Base-by-base conservation (phyloP, 176 grass and related monocot genomes). In the Themeda triandra region DNA sequence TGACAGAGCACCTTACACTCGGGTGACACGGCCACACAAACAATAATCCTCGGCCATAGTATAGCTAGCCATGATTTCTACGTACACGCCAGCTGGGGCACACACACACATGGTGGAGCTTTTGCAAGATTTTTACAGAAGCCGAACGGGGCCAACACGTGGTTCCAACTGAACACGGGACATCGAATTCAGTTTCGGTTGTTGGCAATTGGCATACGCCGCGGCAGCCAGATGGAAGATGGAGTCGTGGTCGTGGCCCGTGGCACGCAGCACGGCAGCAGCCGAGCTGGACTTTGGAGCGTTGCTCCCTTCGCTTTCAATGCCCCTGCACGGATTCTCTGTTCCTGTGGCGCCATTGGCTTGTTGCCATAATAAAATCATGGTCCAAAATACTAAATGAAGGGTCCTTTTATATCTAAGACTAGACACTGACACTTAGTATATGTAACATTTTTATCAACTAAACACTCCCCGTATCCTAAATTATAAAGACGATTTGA, bases 111-210 rank as follows among this genome's bases (percentile, higher is more conserved):
- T 59, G 9, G 54, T 21, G 9, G 21, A 59, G 54, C 23, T 59
- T 59, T 59, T 59, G 54, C 54, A 59, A 59, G 23, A 24, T 3
- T 59, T 59, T n/a, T 49, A 32, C 11, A 29, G 60, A 4, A 63
- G 46, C 40, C 2, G 62, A 48, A 80, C 19, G 44, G 78, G 78
- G 18, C 78, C 63, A 5, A 4, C 13, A 49, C 46, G 5, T 13
- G 10, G 21, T 68, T 19, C 23, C 45, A 67, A 69, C 44, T 56
- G 79, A 69, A 69, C 36, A 11, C 21, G 24, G 45, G 31, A 37
- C 64, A 69, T 13, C 28, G 65, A 81, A 81, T 81, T 81, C 64
- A 69, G 79, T 69, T 80, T 18, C 6, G 39, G 81, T 63, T 63
- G 69, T 33, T 75, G 58, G 5, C 7, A 6, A n/a, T 37, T 37